Evolutionary conservation across 768 basidiomycete species (phyloP).

Genomic region (Flagelloscypha sp.): DNA sequence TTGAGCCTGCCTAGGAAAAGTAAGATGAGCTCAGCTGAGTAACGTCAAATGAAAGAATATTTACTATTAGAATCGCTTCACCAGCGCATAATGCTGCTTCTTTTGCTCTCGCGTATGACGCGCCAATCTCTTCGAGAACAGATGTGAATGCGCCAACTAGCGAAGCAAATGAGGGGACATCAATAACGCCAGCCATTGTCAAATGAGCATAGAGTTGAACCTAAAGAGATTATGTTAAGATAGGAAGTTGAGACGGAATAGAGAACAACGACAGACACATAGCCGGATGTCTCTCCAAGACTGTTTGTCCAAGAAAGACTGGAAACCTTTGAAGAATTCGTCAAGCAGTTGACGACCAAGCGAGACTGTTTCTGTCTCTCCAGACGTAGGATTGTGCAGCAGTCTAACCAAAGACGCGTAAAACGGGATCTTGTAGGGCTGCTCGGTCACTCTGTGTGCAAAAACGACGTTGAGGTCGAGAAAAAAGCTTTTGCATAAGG

Average conservation of each 20-base stretch:
- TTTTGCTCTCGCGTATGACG: slow-evolving; percentile 78
- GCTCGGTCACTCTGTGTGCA: slow-evolving; percentile 68
- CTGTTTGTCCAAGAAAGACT: slow-evolving; percentile 78
- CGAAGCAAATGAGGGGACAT: slow-evolving; percentile 68
- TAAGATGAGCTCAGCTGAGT: slow-evolving; percentile 3
- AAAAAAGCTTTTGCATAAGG: slow-evolving; percentile 1
- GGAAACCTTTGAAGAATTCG: slow-evolving; percentile 89
- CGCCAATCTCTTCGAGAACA: slow-evolving; percentile 85
- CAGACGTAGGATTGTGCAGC: slow-evolving; percentile 43
- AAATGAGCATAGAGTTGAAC: slow-evolving; percentile 92
- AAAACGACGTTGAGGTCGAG: slow-evolving; percentile 8
- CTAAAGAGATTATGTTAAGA: slow-evolving; percentile 30
- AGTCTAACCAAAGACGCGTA: slow-evolving; percentile 75
- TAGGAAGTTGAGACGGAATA: not conserved
- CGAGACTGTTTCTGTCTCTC: slow-evolving; percentile 33
- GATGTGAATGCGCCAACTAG: slow-evolving; percentile 78
- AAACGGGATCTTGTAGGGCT: slow-evolving; percentile 89
- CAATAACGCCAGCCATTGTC: slow-evolving; percentile 66
- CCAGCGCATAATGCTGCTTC: slow-evolving; percentile 73
- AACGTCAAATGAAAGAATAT: slow-evolving; percentile 12
- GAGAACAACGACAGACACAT: slow-evolving; percentile 43
- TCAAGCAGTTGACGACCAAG: slow-evolving; percentile 70
- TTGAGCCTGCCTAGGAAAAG: slow-evolving; percentile 50
- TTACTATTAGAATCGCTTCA: slow-evolving; percentile 70
- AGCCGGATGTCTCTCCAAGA: slow-evolving; percentile 88